These are phyloP conservation scores for Agrocybe chaxingu DNA, from an alignment of 768 basidiomycete genomes.

Conservation along the genomic window DNA sequence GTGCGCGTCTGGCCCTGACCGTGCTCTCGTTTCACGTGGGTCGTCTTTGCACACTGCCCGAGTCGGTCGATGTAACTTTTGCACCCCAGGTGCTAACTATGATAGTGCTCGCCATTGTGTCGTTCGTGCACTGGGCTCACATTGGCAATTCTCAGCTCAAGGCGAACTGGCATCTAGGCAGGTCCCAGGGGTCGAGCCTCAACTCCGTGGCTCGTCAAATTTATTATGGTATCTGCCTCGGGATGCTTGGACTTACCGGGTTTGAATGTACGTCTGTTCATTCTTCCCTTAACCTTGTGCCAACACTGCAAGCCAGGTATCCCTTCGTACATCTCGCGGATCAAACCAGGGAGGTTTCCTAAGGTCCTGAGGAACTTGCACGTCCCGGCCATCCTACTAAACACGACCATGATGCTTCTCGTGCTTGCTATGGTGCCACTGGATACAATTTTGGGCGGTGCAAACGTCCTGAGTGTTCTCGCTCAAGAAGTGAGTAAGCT, in stretches of 20 bases:
- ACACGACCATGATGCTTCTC: conserved; percentile 53
- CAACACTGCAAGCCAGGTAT: conserved; percentile 34
- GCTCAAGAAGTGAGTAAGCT: conserved; percentile 44
- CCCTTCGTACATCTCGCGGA: conserved; percentile 62
- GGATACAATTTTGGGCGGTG: conserved; percentile 40
- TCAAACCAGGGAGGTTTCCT: conserved; percentile 54
- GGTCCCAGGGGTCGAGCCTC: conserved; percentile 27
- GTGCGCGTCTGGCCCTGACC: conserved; percentile 54
- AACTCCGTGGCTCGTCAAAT: conserved; percentile 39
- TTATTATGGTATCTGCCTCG: conserved; percentile 67
- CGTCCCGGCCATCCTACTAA: conserved; percentile 53
- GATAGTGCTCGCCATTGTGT: conserved; percentile 47
- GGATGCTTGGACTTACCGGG: conserved; percentile 71
- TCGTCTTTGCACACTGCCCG: not conserved
- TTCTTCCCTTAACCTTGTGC: not conserved
- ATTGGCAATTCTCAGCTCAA: conserved; percentile 44
- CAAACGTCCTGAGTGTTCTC: conserved; percentile 64
- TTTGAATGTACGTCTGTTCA: conserved; percentile 50
- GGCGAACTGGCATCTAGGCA: conserved; percentile 49
- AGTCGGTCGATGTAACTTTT: conserved; percentile 3
- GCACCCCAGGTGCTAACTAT: conserved; percentile 50
- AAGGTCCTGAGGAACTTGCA: conserved; percentile 65
- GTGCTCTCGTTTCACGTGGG: conserved; percentile 61
- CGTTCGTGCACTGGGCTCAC: conserved; percentile 48
- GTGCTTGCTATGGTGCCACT: conserved; percentile 60